phyloP scores from a whole-genome alignment of 2,329 filamentous ascomycete species.

The Colletotrichum siamense region DNA sequence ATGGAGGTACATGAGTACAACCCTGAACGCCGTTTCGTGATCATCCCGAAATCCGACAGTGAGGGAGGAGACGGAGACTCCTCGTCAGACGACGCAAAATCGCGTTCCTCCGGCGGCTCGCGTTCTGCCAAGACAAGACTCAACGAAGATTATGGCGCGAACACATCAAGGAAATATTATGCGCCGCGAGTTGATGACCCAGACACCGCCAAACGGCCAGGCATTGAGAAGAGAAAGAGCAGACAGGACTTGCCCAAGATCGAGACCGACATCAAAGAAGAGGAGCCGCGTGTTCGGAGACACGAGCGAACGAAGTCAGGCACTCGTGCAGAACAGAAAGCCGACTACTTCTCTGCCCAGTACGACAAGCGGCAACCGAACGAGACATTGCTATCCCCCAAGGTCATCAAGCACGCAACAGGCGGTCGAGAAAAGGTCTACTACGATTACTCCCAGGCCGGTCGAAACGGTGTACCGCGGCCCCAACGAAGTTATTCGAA shows the following conservation, averaged over 20 bases:
- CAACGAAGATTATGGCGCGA: constrained; percentile 42
- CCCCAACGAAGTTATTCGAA: constrained; percentile 35
- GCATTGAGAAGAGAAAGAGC: constrained; percentile 36
- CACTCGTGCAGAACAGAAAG: constrained; percentile 30
- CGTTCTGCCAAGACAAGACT: constrained; percentile 9
- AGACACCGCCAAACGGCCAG: constrained; percentile 19
- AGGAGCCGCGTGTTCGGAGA: constrained; percentile 28
- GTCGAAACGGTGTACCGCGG: constrained; percentile 30
- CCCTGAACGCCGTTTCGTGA: constrained; percentile 69
- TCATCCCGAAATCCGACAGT: constrained; percentile 46
- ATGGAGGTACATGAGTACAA: constrained; percentile 66
- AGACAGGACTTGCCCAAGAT: constrained; percentile 50
- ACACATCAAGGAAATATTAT: constrained; percentile 47
- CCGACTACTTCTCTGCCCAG: constrained; percentile 36
- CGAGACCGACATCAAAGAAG: constrained; percentile 42
- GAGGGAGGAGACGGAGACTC: constrained; percentile 19
- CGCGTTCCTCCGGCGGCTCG: constrained; percentile 21
- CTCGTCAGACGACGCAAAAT: constrained; percentile 25
- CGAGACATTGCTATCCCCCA: constrained; percentile 46
- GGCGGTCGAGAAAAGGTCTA: constrained; percentile 50
- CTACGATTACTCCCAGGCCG: constrained; percentile 30
- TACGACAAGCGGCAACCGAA: constrained; percentile 27
- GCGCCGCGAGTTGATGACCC: constrained; percentile 30
- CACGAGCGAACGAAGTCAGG: constrained; percentile 42
- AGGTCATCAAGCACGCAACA: constrained; percentile 45